A percentile compares a stretch with the other conserved stretches of the same genome.
These are phyloP conservation scores for Sicyos edulis DNA, from an alignment of 306 rosid species.

Conservation along the genomic window DNA sequence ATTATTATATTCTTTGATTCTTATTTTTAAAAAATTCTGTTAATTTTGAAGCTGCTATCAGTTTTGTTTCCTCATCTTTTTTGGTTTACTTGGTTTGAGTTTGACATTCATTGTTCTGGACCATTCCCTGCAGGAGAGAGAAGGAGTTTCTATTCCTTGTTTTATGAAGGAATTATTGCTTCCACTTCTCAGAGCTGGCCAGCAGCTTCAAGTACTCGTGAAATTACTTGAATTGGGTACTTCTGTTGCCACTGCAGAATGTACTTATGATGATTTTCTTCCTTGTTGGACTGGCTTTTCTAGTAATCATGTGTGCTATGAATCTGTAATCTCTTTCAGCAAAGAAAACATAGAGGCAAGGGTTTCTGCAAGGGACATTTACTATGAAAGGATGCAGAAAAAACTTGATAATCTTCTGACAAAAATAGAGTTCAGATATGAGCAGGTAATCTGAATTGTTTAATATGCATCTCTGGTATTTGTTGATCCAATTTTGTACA, in stretches of 20 bases:
- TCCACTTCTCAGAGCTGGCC: conserved; percentile 93
- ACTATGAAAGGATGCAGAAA: conserved; percentile 64
- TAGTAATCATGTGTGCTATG: conserved; percentile 36
- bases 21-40: neutral
- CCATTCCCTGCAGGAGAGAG: conserved; percentile 58
- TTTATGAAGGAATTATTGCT: conserved; percentile 57
- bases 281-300: conserved; percentile 84
- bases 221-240: conserved; percentile 80
- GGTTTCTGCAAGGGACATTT: conserved; percentile 56
- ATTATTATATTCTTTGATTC: neutral
- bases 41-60: neutral
- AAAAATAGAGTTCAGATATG: conserved; percentile 53
- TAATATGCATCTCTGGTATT: conserved; percentile 2
- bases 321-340: conserved; percentile 54
- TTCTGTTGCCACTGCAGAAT: conserved; percentile 43
- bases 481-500: neutral
- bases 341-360: conserved; percentile 49
- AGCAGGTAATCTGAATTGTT: conserved; percentile 51
- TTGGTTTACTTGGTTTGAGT: conserved; percentile 13
- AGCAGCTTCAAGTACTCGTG: conserved; percentile 84
- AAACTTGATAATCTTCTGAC: conserved; percentile 47
- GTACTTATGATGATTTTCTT: conserved; percentile 61
- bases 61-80: conserved; percentile 20
- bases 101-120: conserved; percentile 32
- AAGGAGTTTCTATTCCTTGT: conserved; percentile 69